A percentile compares a stretch with the other conserved stretches of the same genome.
Evolutionary conservation across 345 rosid species (phyloP).

Genomic region (Citrus unshiu): DNA sequence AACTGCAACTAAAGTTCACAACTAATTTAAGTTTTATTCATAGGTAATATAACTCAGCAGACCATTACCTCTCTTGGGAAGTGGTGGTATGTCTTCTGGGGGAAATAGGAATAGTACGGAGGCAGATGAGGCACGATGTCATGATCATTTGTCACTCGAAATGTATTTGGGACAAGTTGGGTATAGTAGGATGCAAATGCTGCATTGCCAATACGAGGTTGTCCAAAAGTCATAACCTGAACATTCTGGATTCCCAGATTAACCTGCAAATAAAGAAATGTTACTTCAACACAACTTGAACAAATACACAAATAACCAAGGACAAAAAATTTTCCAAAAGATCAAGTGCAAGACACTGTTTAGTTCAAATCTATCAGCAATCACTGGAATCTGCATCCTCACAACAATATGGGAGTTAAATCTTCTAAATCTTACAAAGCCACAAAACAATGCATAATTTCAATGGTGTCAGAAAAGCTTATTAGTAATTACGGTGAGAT

Average conservation of each 20-base stretch:
- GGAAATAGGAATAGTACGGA: conserved; percentile 66
- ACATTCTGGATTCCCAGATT: conserved; percentile 58
- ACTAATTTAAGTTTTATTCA: neutral
- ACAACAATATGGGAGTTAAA: neutral
- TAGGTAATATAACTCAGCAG: neutral
- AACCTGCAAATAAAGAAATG: conserved; percentile 45
- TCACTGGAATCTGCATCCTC: neutral
- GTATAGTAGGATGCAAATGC: conserved; percentile 72
- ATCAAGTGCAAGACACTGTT: neutral
- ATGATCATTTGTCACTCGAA: conserved; percentile 70
- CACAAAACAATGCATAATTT: neutral
- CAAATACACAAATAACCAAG: neutral
- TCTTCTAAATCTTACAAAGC: neutral
- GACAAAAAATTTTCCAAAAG: neutral
- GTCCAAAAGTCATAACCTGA: conserved; percentile 89
- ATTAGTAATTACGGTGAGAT: conserved; percentile 52
- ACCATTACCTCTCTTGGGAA: conserved; percentile 82
- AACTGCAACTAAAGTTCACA: neutral
- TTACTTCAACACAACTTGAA: neutral
- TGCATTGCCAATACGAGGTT: conserved; percentile 94
- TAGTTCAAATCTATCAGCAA: neutral
- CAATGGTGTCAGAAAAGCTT: neutral
- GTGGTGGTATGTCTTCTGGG: conserved; percentile 94
- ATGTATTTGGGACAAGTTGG: conserved; percentile 62
- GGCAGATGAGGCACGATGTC: conserved; percentile 97